A percentile compares a stretch with the other conserved stretches of the same genome.
These are phyloP conservation scores for Zopfia rhizophila DNA, from an alignment of 2,329 filamentous ascomycete species.

Conservation along the genomic window DNA sequence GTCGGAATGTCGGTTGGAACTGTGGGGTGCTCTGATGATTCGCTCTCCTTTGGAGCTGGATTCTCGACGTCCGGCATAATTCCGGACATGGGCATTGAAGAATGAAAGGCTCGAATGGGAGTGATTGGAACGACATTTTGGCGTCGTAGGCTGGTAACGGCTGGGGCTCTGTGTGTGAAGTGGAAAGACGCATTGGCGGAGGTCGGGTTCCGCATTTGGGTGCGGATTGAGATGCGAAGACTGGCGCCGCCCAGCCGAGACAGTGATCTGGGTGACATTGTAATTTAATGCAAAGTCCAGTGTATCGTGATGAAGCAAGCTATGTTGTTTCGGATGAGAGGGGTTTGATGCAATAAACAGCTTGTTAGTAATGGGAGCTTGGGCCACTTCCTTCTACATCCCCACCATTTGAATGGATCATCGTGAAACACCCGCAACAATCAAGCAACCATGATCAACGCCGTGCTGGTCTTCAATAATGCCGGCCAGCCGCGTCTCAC, in stretches of 20 bases:
- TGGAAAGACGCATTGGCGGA: slow-evolving; percentile 32
- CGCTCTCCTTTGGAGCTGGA: slow-evolving; percentile 49
- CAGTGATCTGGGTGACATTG: slow-evolving; percentile 34
- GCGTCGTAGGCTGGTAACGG: slow-evolving; percentile 10
- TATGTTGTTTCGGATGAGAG: too few species aligned
- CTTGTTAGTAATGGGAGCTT: slow-evolving; percentile 14
- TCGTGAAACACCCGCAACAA: slow-evolving; percentile 6
- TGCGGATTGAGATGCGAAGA: slow-evolving; percentile 35
- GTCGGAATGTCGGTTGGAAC: slow-evolving; percentile 74
- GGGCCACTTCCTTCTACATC: slow-evolving; percentile 9
- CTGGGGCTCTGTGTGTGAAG: slow-evolving; percentile 36
- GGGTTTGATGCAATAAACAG: too few species aligned
- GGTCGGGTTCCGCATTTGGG: slow-evolving; percentile 31
- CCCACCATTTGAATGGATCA: slow-evolving; percentile 6
- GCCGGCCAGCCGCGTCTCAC: slow-evolving; percentile 95
- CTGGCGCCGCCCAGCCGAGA: slow-evolving; percentile 31
- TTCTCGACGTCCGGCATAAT: slow-evolving; percentile 59
- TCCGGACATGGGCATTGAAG: slow-evolving; percentile 37
- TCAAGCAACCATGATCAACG: slow-evolving; percentile 83
- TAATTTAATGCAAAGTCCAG: too few species aligned
- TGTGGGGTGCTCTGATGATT: slow-evolving; percentile 50
- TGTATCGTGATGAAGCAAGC: too few species aligned
- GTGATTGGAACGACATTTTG: slow-evolving; percentile 12
- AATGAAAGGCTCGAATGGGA: slow-evolving; percentile 36
- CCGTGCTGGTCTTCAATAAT: slow-evolving; percentile 98